A percentile compares a stretch with the other conserved stretches of the same genome.
Conservation (phyloP, 768 basidiomycete genomes). For the Nidularia pulvinata region DNA sequence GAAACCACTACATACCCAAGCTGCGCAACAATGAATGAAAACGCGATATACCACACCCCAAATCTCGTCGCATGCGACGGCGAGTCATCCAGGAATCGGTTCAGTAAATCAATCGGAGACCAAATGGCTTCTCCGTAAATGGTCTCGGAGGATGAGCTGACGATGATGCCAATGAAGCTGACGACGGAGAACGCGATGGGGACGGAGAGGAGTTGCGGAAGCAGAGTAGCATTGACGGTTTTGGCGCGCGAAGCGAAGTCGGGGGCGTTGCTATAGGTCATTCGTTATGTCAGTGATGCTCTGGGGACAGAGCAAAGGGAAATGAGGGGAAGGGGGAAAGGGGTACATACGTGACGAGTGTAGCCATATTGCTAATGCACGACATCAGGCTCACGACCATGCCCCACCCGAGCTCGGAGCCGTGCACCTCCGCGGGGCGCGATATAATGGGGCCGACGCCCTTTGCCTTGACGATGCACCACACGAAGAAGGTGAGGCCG, state of each 20-base stretch:
- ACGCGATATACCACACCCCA: constrained; percentile 79
- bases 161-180: constrained; percentile 80
- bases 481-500: constrained; percentile 72
- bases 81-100: constrained; percentile 62
- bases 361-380: constrained; percentile 81
- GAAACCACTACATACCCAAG: constrained; percentile 17
- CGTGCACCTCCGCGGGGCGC: constrained; percentile 62
- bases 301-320: not conserved
- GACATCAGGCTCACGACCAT: constrained; percentile 75
- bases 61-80: constrained; percentile 70
- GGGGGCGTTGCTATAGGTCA: constrained; percentile 56
- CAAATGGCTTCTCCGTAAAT: constrained; percentile 81
- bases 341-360: constrained; percentile 58
- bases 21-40: constrained; percentile 80
- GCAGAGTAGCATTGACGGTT: constrained; percentile 55
- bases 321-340: not conserved
- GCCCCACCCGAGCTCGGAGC: constrained; percentile 71
- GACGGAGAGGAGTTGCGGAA: constrained; percentile 69
- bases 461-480: constrained; percentile 76
- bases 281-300: too few species aligned
- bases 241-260: constrained; percentile 71
- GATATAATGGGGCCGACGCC: constrained; percentile 77
- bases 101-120: constrained; percentile 75
- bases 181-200: constrained; percentile 75
- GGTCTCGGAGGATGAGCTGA: constrained; percentile 73